A percentile compares a stretch with the other conserved stretches of the same genome.
Conservation (phyloP, 2,329 filamentous ascomycete genomes). For the Didymella lethalis region DNA sequence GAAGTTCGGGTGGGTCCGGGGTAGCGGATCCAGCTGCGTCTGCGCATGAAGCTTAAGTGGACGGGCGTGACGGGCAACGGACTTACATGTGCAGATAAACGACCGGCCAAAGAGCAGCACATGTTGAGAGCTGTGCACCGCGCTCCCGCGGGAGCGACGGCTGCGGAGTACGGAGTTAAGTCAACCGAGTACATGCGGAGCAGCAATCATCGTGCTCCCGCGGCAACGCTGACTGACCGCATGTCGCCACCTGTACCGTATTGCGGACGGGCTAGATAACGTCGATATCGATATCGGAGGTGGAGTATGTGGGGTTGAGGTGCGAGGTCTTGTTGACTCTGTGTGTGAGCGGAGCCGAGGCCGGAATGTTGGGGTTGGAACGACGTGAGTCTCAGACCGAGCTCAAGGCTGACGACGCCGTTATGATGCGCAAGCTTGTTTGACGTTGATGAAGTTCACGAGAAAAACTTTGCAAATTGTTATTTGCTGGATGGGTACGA, state of each 20-base stretch:
- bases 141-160: not conserved
- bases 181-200: not conserved
- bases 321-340: not conserved
- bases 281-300: slow-evolving; percentile 3
- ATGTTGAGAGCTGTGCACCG: not conserved
- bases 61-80: not conserved
- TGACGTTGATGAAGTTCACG: not conserved
- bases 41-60: not conserved
- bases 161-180: not conserved
- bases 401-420: not conserved
- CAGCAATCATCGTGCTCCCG: slow-evolving; percentile 1
- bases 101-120: no score
- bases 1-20: slow-evolving; percentile 28
- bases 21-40: slow-evolving; percentile 7
- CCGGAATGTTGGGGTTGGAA: not conserved
- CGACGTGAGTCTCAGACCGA: not conserved
- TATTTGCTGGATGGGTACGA: not conserved
- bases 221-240: slow-evolving; percentile 4
- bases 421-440: not conserved
- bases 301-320: not conserved
- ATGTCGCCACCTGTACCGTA: slow-evolving; percentile 9
- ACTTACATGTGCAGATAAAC: not conserved
- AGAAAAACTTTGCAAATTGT: not conserved
- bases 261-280: slow-evolving; percentile 7
- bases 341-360: slow-evolving; percentile 11